Evolutionary conservation across 495 filamentous ascomycete species (phyloP), one percentile per base, ranked within the genome.

Genomic region (Talaromyces thailandensis): DNA sequence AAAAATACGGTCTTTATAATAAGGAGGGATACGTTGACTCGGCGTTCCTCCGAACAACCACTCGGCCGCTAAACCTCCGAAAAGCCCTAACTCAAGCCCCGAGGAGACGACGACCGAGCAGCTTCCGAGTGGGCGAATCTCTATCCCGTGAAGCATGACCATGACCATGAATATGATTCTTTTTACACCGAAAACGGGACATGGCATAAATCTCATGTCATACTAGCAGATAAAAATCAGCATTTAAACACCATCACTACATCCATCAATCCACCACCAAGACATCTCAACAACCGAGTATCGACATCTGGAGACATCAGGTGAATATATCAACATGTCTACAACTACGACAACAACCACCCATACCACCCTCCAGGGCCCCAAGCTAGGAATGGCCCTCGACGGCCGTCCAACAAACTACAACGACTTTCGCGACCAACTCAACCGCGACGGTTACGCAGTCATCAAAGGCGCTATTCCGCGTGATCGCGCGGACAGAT

Each of bases 401-500:
- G 55, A 57, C 31, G 55, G 55, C 28, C 55, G 29, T 29, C 55
- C 55, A 57, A 57, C 55, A 57, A 57, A 57, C 26, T 74, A 65
- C 53, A 69, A 67, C 28, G 72, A 74, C 55, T 74, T 71, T 55
- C 69, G 70, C 24, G 74, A 74, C 62, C 71, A 75, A 8, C 60
- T 80, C 28, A 66, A 67, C 31, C 61, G 68, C 14, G 66, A 79
- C 60, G 78, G 78, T 9, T 81, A 68, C 65, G 75, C 71, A 12
- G 73, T 81, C 1, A 71, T 79, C 62, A 81, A 79, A 62, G 74
- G 74, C 16, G 78, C 77, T 1, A 72, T 81, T 45, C 75, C 78
- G 1, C 61, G 61, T 16, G 74, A 75, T 26, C 67, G 68, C 8
- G 78, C 78, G 7, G 45, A 69, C 23, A 66, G 68, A 18, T 79